phyloP scores from a whole-genome alignment of 139 green algal genomes.

The Spirogloea muscicola region DNA sequence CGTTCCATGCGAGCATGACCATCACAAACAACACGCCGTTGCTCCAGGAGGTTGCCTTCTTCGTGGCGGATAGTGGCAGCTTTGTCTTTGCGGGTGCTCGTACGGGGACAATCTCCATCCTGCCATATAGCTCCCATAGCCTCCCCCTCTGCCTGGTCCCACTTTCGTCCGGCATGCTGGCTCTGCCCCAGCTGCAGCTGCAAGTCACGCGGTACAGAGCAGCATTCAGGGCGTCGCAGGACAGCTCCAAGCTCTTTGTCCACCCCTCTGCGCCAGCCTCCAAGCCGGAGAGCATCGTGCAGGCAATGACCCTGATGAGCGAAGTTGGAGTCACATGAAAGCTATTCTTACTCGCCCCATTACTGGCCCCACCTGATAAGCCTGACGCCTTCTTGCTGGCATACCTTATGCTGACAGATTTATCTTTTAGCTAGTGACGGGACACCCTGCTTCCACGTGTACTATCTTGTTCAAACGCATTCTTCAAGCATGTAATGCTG shows the following conservation, averaged over 20 bases:
- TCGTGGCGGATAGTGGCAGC: conserved; percentile 6
- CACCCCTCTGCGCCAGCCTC: conserved; percentile 17
- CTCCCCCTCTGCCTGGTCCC: conserved; percentile 22
- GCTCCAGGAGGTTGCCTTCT: conserved; percentile 31
- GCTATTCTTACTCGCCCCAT: too few relatives aligned
- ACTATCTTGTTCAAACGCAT: too few relatives aligned
- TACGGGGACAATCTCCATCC: conserved; percentile 7
- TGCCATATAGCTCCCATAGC: background rate
- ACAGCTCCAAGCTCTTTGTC: conserved; percentile 30
- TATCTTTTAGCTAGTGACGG: too few relatives aligned
- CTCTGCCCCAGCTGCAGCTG: conserved; percentile 20
- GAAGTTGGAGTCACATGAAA: too few relatives aligned
- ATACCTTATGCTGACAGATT: too few relatives aligned
- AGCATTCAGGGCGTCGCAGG: conserved; percentile 2
- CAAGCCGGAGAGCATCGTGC: too few relatives aligned
- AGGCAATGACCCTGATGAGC: too few relatives aligned
- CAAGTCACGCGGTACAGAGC: background rate
- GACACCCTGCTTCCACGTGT: too few relatives aligned
- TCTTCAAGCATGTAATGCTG: too few relatives aligned
- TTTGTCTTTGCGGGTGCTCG: conserved; percentile 35
- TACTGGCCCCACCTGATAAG: too few relatives aligned
- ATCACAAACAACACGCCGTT: conserved; percentile 15
- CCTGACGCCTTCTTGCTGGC: too few relatives aligned
- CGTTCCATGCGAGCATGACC: conserved; percentile 12
- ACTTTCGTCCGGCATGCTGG: conserved; percentile 24